Evolutionary conservation across 257 asterid genomes (phyloP), one percentile per base, ranked within the genome.

Genomic region (Solanum stenotomum): DNA sequence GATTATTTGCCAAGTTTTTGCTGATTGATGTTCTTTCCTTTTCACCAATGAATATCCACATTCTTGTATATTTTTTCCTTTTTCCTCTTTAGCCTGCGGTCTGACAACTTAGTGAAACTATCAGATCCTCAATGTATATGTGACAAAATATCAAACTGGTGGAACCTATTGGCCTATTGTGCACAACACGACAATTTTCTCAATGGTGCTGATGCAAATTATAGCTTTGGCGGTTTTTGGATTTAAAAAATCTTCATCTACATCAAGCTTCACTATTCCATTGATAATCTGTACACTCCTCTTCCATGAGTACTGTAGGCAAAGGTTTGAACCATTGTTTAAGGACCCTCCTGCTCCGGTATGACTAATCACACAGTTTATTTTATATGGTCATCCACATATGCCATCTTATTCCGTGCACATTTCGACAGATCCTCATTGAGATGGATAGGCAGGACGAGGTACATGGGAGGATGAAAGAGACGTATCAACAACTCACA

Each of bases 361-460:
- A 89, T 38, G 74, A 84, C 68, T 82, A 52, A 56, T 46, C 72
- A 34, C 31, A 52, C 20, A 14, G 31, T 31, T 42, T n/a, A n/a
- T 23, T 22, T 72, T 35, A 52, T 5, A 37, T 25, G 70, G 86
- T 75, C 31, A 10, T 85, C 65, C 65, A 27, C 68, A 33, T 14
- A 68, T 65, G 68, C 63, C 63, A 40, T 65, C 87, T 65, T 68
- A 67, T 40, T 85, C 81, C 5, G 3, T 65, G 98, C 92, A 94
- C 65, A 91, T 94, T 20, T 86, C 22, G 10, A 29, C 93, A 96
- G 99, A 91, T 91, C 88, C 93, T 94, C 38, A 91, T 95, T 68
- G 99, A 96, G 88, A 94, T 96, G 99, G 99, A 96, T 83, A 94
- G 97, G 31, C 87, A 92, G 88, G 98, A 95, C 84, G 98, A 94